phyloP scores from a whole-genome alignment of 2,329 filamentous ascomycete genomes.

The Lachnellula suecica region DNA sequence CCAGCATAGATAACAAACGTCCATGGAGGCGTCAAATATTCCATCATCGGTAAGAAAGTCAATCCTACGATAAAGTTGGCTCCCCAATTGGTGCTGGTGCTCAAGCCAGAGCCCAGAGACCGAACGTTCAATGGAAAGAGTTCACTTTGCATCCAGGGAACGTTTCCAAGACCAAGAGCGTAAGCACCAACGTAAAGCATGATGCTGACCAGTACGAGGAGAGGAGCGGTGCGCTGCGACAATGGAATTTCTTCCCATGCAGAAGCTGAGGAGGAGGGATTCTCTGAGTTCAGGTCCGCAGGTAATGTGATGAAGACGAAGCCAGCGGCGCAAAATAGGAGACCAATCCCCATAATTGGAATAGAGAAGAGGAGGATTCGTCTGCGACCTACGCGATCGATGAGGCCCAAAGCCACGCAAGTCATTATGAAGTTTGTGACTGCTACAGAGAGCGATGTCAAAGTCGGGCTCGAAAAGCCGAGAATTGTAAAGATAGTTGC shows the following conservation, averaged over 20 bases:
- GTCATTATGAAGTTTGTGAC: constrained; percentile 82
- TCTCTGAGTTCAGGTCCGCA: constrained; percentile 22
- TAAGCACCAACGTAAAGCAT: constrained; percentile 84
- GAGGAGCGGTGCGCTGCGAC: constrained; percentile 38
- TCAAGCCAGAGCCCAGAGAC: constrained; percentile 68
- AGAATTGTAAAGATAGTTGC: constrained; percentile 78
- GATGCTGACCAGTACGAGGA: constrained; percentile 70
- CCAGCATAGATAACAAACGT: constrained; percentile 80
- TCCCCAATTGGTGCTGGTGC: constrained; percentile 84
- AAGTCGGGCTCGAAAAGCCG: constrained; percentile 74
- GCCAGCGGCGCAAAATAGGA: constrained; percentile 68
- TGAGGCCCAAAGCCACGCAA: constrained; percentile 69
- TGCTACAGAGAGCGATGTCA: constrained; percentile 78
- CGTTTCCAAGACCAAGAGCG: constrained; percentile 83
- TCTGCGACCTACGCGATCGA: constrained; percentile 77
- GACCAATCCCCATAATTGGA: constrained; percentile 76
- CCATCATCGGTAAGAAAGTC: constrained; percentile 87
- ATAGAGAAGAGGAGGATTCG: constrained; percentile 80
- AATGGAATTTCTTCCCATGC: constrained; percentile 19
- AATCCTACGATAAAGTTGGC: constrained; percentile 84
- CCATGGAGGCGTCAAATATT: constrained; percentile 66
- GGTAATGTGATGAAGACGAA: constrained; percentile 59
- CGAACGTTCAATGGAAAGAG: constrained; percentile 79
- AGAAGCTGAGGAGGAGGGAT: constrained; percentile 26
- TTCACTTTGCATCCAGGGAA: constrained; percentile 96